Base-by-base conservation (phyloP, 441 rosid species). In the Erysimum pusillum region DNA sequence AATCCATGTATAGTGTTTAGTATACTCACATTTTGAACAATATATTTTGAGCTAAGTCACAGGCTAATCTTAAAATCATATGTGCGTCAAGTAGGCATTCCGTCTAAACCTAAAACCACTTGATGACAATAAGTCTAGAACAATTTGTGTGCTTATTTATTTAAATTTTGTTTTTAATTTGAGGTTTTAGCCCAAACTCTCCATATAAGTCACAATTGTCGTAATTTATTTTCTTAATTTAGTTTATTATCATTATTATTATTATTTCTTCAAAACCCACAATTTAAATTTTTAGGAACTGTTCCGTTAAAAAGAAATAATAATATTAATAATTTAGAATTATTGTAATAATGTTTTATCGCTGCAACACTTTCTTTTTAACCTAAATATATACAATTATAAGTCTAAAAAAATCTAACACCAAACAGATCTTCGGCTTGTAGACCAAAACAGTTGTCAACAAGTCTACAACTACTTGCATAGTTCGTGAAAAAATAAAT, bases 381-480 rank as follows among this genome's bases (percentile, higher is more conserved):
- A 18, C 67, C 54, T 49, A 13, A 59, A 31, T 14, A 17, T 68
- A 17, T 67, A 67, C 54, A 67, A n/a, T 68, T 52, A 35, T 65
- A n/a, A 49, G 64, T 42, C 63, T 76, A 34, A 51, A 34, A 36
- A 64, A 63, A 12, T 57, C 63, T 62, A 75, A 51, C 34, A 44
- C 51, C 57, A 25, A 62, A 62, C 75, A 76, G 51, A 15, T 18
- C 58, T 76, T 76, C 28, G 75, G 75, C 59, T 39, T 53, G 70
- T 76, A 76, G 80, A 69, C 80, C 75, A 69, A 49, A 49, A 38
- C 52, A 68, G 41, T 76, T 69, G 74, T 42, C 63, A 68, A 38
- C 62, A 76, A 63, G 65, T 76, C 71, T 63, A 70, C 71, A 70
- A 45, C 65, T 56, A 28, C 75, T 53, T 76, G 79, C 75, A 64